Evolutionary conservation across 2,329 filamentous ascomycete species (phyloP).

Genomic region (Diplodia scrobiculata): DNA sequence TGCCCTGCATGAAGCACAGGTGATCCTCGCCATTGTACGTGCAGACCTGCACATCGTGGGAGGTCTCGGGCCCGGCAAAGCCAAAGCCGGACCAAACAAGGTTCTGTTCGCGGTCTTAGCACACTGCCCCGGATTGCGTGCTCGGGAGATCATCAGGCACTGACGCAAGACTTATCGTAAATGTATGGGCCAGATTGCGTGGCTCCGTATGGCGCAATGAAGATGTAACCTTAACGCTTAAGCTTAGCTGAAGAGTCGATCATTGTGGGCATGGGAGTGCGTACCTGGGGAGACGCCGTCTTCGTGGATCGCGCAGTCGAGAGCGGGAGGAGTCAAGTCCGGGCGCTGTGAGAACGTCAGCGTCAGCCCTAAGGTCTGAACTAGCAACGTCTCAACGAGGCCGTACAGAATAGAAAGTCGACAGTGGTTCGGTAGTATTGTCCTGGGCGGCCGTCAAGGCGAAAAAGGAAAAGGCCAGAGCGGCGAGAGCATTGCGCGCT

Average conservation of each 20-base stretch:
- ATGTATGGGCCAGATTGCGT: constrained; percentile 55
- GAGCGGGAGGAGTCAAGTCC: constrained; percentile 34
- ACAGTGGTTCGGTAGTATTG: constrained; percentile 32
- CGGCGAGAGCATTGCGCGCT: constrained; percentile 14
- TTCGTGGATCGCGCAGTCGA: constrained; percentile 34
- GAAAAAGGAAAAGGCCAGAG: constrained; percentile 11
- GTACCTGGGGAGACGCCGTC: constrained; percentile 27
- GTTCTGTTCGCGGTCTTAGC: constrained; percentile 39
- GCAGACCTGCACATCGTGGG: constrained; percentile 54
- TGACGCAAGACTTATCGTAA: constrained; percentile 54
- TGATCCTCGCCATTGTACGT: constrained; percentile 53
- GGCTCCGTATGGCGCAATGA: constrained; percentile 54
- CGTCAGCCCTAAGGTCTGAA: background rate
- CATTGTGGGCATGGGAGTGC: background rate
- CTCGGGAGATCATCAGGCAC: constrained; percentile 26
- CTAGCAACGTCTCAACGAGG: background rate
- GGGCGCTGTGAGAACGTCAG: constrained; percentile 31
- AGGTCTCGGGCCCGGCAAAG: constrained; percentile 53
- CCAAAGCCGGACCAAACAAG: constrained; percentile 55
- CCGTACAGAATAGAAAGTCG: constrained; percentile 33
- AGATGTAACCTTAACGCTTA: constrained; percentile 50
- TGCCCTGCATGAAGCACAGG: constrained; percentile 56
- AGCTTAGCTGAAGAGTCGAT: constrained; percentile 12
- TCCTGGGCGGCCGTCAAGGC: constrained; percentile 16
- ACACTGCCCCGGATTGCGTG: background rate